Evolutionary conservation across 352 stramenopile species (phyloP), one percentile per base, ranked within the genome.

Genomic region (Phytopythium aichiense): DNA sequence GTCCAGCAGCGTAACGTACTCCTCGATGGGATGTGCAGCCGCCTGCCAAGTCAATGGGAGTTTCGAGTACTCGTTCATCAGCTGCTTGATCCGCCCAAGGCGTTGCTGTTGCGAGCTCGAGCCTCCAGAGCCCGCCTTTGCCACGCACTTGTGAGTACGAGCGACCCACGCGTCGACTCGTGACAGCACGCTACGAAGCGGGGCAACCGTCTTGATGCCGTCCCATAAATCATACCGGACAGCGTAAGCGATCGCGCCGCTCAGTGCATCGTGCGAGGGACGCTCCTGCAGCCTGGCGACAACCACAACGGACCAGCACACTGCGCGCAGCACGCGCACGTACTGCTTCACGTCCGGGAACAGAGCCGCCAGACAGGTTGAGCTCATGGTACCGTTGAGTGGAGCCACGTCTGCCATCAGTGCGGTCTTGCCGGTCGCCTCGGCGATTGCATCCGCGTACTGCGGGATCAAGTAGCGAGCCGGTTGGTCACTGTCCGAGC

Each of bases 41-140:
- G 73, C 58, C 12, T 60, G 55, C 52, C 72, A 93, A 15, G 87
- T 93, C 23, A 96, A 60, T 18, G 87, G 87, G 16, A 96, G 76
- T 67, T 96, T 96, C 33, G 85, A 89, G 69, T 96, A 96, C 59
- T 96, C 87, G 63, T 95, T 96, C 68, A 95, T 68, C 16, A 95
- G 65, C 30, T 76, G 57, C 54, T 93, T 92, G 48, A 94, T 60
- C 4, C 82, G 74, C 3, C 79, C 64, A 22, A 87, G 42, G 13
- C 83, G 84, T 48, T 93, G 86, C 25, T 57, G 52, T 15, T 42
- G 31, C 28, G 54, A 37, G 20, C 77, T 63, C 58, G 81, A 84
- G 55, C 59, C 33, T 20, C 25, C 25, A 1, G 15, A 89, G 7
- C 69, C 58, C 42, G 74, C 63, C 64, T 93, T 96, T 1, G 71